A percentile compares a stretch with the other conserved stretches of the same genome.
phyloP scores from a whole-genome alignment of 352 stramenopile species.

The Globisporangium orthogonon region DNA sequence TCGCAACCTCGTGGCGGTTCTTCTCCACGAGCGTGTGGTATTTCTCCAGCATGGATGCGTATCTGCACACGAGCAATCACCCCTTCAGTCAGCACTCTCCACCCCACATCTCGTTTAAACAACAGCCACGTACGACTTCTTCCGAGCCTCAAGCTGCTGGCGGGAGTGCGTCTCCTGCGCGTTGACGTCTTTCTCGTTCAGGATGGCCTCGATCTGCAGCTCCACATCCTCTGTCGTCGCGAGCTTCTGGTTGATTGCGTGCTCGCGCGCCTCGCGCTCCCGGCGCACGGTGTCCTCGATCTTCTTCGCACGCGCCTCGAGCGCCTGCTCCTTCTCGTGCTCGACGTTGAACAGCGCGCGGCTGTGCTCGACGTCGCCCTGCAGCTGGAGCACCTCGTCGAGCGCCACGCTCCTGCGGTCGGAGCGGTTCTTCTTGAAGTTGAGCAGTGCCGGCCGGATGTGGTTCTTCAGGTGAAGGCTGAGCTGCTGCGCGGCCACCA shows the following conservation, averaged over 20 bases:
- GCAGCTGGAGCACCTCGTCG: constrained; percentile 48
- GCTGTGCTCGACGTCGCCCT: constrained; percentile 46
- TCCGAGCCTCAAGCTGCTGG: constrained; percentile 36
- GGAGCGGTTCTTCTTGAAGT: constrained; percentile 62
- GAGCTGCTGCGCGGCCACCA: constrained; percentile 44
- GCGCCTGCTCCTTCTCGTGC: constrained; percentile 40
- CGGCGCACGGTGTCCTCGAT: constrained; percentile 43
- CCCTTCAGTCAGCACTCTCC: not conserved
- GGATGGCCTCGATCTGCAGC: constrained; percentile 59
- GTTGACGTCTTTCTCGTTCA: constrained; percentile 46
- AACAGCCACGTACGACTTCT: constrained; percentile 41
- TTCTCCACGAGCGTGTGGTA: constrained; percentile 52
- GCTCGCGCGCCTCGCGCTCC: constrained; percentile 43
- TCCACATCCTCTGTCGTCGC: constrained; percentile 61
- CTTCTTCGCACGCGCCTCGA: constrained; percentile 40
- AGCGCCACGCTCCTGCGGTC: constrained; percentile 46
- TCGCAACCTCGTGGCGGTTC: constrained; percentile 52
- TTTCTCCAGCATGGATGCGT: constrained; percentile 33
- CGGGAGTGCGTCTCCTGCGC: constrained; percentile 33
- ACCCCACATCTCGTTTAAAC: not conserved
- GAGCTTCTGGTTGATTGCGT: constrained; percentile 36
- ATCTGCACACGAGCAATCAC: constrained; percentile 20
- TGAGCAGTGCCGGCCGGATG: constrained; percentile 39
- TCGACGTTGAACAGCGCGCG: constrained; percentile 47
- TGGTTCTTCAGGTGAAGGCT: constrained; percentile 61